Evolutionary conservation across 1,284 basidiomycete species (phyloP).

Genomic region (Microbotryum silenes-acaulis): DNA sequence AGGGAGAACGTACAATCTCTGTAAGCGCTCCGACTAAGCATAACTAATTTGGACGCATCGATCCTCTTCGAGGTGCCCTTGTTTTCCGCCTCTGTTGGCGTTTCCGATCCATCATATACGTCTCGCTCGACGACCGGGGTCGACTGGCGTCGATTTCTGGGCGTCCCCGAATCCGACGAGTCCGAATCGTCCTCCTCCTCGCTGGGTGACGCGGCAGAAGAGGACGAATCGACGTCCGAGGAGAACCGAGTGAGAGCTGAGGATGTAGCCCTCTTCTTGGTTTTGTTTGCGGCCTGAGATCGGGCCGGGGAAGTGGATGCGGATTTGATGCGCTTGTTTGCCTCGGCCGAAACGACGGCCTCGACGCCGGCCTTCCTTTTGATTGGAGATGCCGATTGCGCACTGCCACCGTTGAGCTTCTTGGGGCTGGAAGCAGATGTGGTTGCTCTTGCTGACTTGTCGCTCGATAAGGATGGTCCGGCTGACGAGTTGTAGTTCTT

Average conservation of each 20-base stretch:
- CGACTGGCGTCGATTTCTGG: conserved; percentile 9
- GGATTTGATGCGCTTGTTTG: too few relatives aligned
- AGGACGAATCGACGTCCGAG: background rate
- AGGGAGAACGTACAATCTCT: conserved; percentile 11
- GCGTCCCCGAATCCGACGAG: conserved; percentile 6
- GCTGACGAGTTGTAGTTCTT: too few relatives aligned
- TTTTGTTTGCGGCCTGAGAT: too few relatives aligned
- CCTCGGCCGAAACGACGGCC: too few relatives aligned
- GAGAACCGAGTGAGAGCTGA: background rate
- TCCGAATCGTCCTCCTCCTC: background rate
- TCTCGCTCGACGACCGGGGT: conserved; percentile 4
- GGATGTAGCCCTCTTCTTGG: background rate
- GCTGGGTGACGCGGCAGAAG: background rate
- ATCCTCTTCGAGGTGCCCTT: conserved; percentile 1
- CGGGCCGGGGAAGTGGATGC: too few relatives aligned
- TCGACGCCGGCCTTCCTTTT: too few relatives aligned
- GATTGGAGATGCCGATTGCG: too few relatives aligned
- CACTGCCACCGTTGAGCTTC: too few relatives aligned
- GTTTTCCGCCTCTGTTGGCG: background rate
- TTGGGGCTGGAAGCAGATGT: too few relatives aligned
- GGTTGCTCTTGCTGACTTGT: too few relatives aligned
- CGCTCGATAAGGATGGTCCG: too few relatives aligned
- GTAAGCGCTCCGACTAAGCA: conserved; percentile 13
- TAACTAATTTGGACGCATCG: conserved; percentile 14
- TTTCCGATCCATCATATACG: background rate